Conservation (phyloP, 768 basidiomycete genomes). For the Amanita muscaria region DNA sequence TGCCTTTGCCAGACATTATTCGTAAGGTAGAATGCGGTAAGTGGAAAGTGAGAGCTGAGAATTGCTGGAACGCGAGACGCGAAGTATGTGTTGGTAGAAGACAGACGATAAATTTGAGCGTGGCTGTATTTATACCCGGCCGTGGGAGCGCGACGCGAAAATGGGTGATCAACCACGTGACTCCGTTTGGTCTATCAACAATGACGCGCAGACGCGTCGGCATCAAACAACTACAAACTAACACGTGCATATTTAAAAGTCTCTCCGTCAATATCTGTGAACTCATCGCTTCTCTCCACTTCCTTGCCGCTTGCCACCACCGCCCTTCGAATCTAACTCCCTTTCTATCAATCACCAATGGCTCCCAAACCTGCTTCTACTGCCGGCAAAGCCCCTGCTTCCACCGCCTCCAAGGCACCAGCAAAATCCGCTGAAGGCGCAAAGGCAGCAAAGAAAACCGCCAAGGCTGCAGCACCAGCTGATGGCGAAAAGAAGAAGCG, state of each 20-base stretch:
- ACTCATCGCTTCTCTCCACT: conserved; percentile 15
- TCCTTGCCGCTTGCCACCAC: conserved; percentile 20
- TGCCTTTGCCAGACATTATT: conserved; percentile 46
- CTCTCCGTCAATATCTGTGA: conserved; percentile 9
- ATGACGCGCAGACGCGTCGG: conserved; percentile 21
- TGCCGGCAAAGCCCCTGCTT: conserved; percentile 71
- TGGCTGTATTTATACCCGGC: conserved; percentile 29
- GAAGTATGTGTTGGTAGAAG: conserved; percentile 7
- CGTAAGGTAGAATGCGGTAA: conserved; percentile 17
- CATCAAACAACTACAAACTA: conserved; percentile 37
- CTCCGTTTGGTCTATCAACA: conserved; percentile 14
- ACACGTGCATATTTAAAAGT: conserved; percentile 36
- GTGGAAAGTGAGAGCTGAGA: conserved; percentile 11
- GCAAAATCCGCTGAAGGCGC: conserved; percentile 53
- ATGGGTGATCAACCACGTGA: conserved; percentile 14
- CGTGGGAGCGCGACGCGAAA: conserved; percentile 13
- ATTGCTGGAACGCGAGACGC: conserved; percentile 7
- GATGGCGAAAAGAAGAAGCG: conserved; percentile 84
- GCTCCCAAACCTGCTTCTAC: conserved; percentile 76
- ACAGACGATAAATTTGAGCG: conserved; percentile 16
- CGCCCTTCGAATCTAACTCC: conserved; percentile 8
- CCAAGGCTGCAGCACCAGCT: conserved; percentile 42
- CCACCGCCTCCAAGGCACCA: conserved; percentile 63
- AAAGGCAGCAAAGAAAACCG: conserved; percentile 76
- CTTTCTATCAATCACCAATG: conserved; percentile 38